A percentile compares a stretch with the other conserved stretches of the same genome.
These are phyloP conservation scores for Aureococcus anophagefferens DNA, from an alignment of 108 stramenopile genomes.

Conservation along the genomic window DNA sequence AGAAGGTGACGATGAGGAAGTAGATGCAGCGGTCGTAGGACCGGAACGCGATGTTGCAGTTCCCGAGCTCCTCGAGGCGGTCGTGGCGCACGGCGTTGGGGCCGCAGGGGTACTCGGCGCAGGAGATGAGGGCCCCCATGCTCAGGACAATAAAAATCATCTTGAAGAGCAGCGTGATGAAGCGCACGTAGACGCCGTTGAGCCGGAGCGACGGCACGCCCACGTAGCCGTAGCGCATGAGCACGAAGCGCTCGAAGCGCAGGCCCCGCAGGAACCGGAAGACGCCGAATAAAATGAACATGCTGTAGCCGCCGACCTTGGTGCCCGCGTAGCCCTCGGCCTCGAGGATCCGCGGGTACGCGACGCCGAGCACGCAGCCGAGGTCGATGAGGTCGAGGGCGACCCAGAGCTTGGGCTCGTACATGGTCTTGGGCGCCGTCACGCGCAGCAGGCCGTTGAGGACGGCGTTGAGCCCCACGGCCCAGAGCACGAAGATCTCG, in stretches of 20 bases:
- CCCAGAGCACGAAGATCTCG: not conserved
- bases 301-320: not conserved
- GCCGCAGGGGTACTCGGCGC: not conserved
- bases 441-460: not conserved
- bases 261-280: not conserved
- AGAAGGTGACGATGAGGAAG: conserved; percentile 55
- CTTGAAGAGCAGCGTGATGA: not conserved
- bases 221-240: not conserved
- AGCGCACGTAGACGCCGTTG: not conserved
- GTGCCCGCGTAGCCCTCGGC: not conserved
- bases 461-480: not conserved
- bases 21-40: conserved; percentile 39
- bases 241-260: not conserved
- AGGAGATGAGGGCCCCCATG: not conserved
- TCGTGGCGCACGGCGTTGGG: not conserved
- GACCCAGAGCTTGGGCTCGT: not conserved
- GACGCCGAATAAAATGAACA: not conserved
- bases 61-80: not conserved
- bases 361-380: not conserved
- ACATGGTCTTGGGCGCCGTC: not conserved
- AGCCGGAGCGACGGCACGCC: not conserved
- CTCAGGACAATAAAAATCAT: not conserved
- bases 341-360: not conserved
- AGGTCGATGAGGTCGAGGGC: not conserved
- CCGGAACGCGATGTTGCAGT: not conserved